Percentiles rank a stretch among this genome's conserved stretches.
Conservation (phyloP, 495 filamentous ascomycete genomes). For the Aspergillus campestris region DNA sequence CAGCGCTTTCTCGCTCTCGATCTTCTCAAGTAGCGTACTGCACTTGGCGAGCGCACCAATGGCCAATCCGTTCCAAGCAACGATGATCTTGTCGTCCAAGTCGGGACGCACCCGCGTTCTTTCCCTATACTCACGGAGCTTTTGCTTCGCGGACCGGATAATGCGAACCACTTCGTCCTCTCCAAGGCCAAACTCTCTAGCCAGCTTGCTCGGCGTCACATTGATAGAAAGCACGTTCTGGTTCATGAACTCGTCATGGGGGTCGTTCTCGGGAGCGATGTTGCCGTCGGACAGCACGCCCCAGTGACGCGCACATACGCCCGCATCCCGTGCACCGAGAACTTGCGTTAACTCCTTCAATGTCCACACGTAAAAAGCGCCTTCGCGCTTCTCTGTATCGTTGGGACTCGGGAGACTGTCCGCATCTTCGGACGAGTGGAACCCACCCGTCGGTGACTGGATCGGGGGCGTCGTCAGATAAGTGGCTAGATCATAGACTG, state of each 20-base stretch:
- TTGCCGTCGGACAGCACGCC: constrained; percentile 85
- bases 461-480: constrained; percentile 68
- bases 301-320: constrained; percentile 76
- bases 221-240: constrained; percentile 53
- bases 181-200: constrained; percentile 67
- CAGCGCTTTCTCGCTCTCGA: constrained; percentile 48
- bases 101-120: constrained; percentile 69
- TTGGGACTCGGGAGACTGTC: constrained; percentile 70
- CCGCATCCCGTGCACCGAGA: constrained; percentile 59
- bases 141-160: constrained; percentile 59
- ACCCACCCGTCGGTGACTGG: constrained; percentile 60
- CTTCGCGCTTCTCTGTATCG: constrained; percentile 82
- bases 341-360: constrained; percentile 76
- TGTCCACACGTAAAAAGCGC: constrained; percentile 95
- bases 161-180: constrained; percentile 64
- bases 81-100: constrained; percentile 86
- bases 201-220: constrained; percentile 56
- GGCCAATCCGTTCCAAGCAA: constrained; percentile 81
- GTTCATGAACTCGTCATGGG: constrained; percentile 89
- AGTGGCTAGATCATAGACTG: constrained; percentile 73
- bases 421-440: constrained; percentile 85
- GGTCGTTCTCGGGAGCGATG: constrained; percentile 73
- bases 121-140: constrained; percentile 65
- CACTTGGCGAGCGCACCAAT: constrained; percentile 75
- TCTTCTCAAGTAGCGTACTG: constrained; percentile 52